Evolutionary conservation across 371 early-diverging fungal species (phyloP), one percentile per base, ranked within the genome.

Genomic region (Circinella minor): DNA sequence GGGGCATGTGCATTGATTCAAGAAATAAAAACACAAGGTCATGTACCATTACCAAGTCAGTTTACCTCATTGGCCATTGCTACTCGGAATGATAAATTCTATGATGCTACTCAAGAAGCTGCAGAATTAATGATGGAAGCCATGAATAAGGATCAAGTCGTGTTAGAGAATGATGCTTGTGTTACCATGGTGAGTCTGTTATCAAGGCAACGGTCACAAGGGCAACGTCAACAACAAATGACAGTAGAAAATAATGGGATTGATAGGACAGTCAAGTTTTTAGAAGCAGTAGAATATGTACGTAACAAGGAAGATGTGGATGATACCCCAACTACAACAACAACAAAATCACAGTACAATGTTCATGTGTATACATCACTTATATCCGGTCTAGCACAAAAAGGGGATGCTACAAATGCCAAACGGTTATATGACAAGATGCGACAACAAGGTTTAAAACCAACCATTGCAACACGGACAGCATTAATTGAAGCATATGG

Each of bases 351-450:
- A 37, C 18, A 55, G 36, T 77, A 73, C 66, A 77, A 81, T 68
- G 74, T 71, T 60, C 75, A 80, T 66, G 74, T 81, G 47, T 84
- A 84, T 51, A 84, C 84, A 8, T 76, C 81, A 5, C 71, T 84
- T 34, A 84, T 84, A 36, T 59, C 80, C 18, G 75, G 75, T 46
- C 69, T 81, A 65, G 81, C 77, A 38, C 66, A 71, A 14, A 65
- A 77, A 49, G 79, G 76, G 10, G 77, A 84, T 54, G 55, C 61
- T 15, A 55, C 34, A 15, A 74, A 74, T 54, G 81, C 82, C 10
- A 74, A 77, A 46, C 70, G 65, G 15, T 36, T 84, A 17, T 80
- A 72, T 37, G 70, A 74, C 10, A 79, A 84, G 18, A 84, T 84
- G 84, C 63, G 43, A 7, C 66, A 71, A 38, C 75, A 72, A 15